phyloP scores from a whole-genome alignment of 345 rosid species.

The Citrus sp. region DNA sequence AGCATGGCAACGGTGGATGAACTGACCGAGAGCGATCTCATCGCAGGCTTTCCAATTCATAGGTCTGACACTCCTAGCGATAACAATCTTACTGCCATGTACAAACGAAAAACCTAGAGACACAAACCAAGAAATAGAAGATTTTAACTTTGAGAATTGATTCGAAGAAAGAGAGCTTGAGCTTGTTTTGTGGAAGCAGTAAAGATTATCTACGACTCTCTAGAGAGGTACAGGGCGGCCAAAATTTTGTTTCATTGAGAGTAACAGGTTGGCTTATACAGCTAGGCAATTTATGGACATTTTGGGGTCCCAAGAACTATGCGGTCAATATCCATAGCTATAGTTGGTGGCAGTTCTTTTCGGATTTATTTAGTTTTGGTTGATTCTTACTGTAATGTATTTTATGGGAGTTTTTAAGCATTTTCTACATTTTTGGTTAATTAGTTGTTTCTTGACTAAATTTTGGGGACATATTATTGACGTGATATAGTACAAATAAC shows the following conservation, averaged over 20 bases:
- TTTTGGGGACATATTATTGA: background rate
- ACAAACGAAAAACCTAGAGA: constrained; percentile 4
- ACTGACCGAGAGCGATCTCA: constrained; percentile 42
- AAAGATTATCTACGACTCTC: background rate
- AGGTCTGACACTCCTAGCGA: constrained; percentile 49
- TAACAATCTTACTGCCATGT: constrained; percentile 58
- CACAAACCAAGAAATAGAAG: background rate
- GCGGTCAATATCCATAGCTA: background rate
- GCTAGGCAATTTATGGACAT: too few species aligned
- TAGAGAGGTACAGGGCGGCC: background rate
- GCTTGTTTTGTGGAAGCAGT: background rate
- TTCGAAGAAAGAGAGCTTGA: background rate
- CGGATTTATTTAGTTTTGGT: too few species aligned
- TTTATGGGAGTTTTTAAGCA: background rate
- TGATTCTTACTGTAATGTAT: too few species aligned
- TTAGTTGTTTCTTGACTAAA: background rate
- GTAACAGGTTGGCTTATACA: too few species aligned
- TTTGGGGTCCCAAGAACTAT: too few species aligned
- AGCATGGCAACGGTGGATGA: constrained; percentile 58
- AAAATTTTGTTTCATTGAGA: background rate
- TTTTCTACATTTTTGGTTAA: background rate
- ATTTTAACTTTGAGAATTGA: too few species aligned
- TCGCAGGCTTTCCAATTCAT: constrained; percentile 66
- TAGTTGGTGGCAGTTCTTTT: background rate
- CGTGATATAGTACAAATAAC: too few species aligned